phyloP scores from a whole-genome alignment of 495 filamentous ascomycete genomes.

The Neurospora tetraspora region DNA sequence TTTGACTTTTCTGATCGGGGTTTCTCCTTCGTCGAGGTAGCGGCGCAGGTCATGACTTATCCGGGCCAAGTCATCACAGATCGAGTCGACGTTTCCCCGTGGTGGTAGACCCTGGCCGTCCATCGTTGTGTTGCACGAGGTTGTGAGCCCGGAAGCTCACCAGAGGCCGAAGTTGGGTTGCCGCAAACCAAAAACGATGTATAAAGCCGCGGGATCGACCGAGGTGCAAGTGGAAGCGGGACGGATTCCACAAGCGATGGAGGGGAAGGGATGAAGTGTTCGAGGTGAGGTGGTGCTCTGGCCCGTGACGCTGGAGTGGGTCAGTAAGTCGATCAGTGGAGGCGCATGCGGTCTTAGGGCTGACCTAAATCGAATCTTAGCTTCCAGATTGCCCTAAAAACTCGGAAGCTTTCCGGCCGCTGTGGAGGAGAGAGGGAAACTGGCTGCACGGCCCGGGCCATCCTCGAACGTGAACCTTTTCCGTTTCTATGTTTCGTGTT shows the following conservation, averaged over 20 bases:
- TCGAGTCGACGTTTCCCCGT: slow-evolving; percentile 14
- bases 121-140: slow-evolving; percentile 18
- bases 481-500: background rate
- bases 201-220: slow-evolving; percentile 2
- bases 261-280: background rate
- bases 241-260: background rate
- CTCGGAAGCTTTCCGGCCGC: background rate
- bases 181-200: background rate
- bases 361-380: background rate
- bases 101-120: slow-evolving; percentile 8
- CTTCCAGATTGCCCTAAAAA: background rate
- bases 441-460: background rate
- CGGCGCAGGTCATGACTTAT: slow-evolving; percentile 14
- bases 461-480: background rate
- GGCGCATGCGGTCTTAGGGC: background rate
- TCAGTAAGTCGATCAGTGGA: background rate
- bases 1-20: slow-evolving; percentile 15
- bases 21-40: slow-evolving; percentile 13
- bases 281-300: background rate
- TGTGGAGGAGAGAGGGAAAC: background rate
- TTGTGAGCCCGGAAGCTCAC: slow-evolving; percentile 2
- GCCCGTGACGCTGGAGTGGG: background rate
- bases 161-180: background rate
- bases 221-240: background rate
- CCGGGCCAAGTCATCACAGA: slow-evolving; percentile 16